Evolutionary conservation across 2,329 filamentous ascomycete species (phyloP).

Genomic region (Endoconidiophora laricicola): DNA sequence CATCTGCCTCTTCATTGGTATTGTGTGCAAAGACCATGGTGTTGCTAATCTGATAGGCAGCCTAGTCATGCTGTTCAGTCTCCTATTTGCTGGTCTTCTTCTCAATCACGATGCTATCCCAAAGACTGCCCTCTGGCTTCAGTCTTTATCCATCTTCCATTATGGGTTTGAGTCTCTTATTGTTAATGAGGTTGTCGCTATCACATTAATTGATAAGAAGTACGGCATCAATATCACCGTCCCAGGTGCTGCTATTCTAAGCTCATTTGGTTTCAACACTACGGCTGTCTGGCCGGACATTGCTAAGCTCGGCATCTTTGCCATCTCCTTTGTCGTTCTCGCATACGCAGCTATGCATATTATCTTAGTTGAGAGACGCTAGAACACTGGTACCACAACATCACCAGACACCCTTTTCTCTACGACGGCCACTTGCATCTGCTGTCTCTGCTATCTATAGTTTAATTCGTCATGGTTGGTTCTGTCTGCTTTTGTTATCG

Average conservation of each 20-base stretch:
- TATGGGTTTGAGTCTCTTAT: conserved; percentile 18
- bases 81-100: conserved; percentile 84
- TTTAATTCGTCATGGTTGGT: background rate
- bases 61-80: conserved; percentile 90
- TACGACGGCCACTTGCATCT: background rate
- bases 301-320: conserved; percentile 65
- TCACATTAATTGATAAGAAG: conserved; percentile 83
- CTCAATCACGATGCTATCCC: conserved; percentile 93
- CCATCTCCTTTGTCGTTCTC: conserved; percentile 64
- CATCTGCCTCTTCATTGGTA: conserved; percentile 91
- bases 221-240: conserved; percentile 95
- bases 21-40: conserved; percentile 77
- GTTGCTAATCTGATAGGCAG: conserved; percentile 90
- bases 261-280: conserved; percentile 87
- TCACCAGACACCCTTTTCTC: background rate
- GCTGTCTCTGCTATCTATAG: too few relatives aligned
- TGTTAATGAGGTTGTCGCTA: conserved; percentile 53
- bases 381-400: conserved; percentile 9
- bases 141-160: conserved; percentile 76
- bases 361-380: conserved; percentile 66
- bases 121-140: conserved; percentile 69
- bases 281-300: conserved; percentile 74
- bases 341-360: conserved; percentile 91
- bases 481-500: background rate
- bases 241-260: conserved; percentile 82